phyloP scores from a whole-genome alignment of 2,329 filamentous ascomycete genomes.

The Saccharata proteae region DNA sequence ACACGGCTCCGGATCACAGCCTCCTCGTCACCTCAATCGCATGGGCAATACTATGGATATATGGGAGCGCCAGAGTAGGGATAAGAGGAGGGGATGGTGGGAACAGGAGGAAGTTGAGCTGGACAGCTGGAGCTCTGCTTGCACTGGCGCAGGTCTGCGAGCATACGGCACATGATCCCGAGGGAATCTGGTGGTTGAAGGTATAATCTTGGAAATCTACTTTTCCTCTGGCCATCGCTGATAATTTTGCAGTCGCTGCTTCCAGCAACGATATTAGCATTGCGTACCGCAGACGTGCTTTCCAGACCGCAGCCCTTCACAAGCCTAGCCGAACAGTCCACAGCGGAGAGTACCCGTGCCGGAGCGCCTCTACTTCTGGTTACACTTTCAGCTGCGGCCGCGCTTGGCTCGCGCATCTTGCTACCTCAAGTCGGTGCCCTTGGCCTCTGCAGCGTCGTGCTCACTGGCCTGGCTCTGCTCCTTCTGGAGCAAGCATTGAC shows the following conservation, averaged over 20 bases:
- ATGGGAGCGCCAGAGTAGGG: slow-evolving; percentile 21
- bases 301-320: slow-evolving; percentile 15
- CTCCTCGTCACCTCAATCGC: slow-evolving; percentile 31
- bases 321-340: slow-evolving; percentile 14
- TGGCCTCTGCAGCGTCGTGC: slow-evolving; percentile 30
- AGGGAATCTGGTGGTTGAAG: slow-evolving; percentile 34
- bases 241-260: slow-evolving; percentile 19
- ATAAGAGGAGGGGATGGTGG: slow-evolving; percentile 17
- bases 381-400: slow-evolving; percentile 6
- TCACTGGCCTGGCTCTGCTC: slow-evolving; percentile 27
- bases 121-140: slow-evolving; percentile 30
- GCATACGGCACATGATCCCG: slow-evolving; percentile 29
- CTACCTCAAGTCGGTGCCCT: slow-evolving; percentile 16
- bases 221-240: neutral
- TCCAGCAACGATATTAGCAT: slow-evolving; percentile 19
- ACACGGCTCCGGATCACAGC: slow-evolving; percentile 17
- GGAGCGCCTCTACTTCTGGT: slow-evolving; percentile 2
- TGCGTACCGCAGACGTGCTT: slow-evolving; percentile 13
- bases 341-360: slow-evolving; percentile 7
- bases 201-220: slow-evolving; percentile 15
- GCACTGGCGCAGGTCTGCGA: slow-evolving; percentile 32
- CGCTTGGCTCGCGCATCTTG: slow-evolving; percentile 3
- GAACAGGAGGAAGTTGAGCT: slow-evolving; percentile 19
- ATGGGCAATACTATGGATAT: slow-evolving; percentile 29
- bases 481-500: slow-evolving; percentile 26